phyloP scores from a whole-genome alignment of 495 filamentous ascomycete genomes.

The Tuber aestivum region DNA sequence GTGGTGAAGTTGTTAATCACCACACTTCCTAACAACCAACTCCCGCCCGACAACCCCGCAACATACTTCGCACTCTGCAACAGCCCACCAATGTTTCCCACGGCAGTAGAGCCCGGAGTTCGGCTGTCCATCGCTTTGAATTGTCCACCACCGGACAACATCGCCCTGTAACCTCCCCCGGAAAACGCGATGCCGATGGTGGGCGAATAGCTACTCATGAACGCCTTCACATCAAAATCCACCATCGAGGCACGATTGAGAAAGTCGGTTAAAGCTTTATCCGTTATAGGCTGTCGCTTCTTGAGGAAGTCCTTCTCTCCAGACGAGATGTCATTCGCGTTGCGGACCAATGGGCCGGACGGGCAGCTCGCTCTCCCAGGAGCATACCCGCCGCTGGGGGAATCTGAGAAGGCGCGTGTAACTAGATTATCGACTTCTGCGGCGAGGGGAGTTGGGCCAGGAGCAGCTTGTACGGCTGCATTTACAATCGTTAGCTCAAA shows the following conservation, averaged over 20 bases:
- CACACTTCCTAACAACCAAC: constrained; percentile 80
- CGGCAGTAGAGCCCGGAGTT: constrained; percentile 57
- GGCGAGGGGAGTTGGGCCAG: constrained; percentile 4
- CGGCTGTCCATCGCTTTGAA: constrained; percentile 78
- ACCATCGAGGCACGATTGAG: constrained; percentile 65
- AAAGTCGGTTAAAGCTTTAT: constrained; percentile 65
- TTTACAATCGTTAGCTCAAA: background rate
- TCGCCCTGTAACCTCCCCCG: constrained; percentile 75
- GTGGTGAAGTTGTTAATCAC: constrained; percentile 87
- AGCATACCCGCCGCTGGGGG: constrained; percentile 54
- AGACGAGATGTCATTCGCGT: constrained; percentile 29
- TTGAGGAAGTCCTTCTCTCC: constrained; percentile 32
- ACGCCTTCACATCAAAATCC: constrained; percentile 66
- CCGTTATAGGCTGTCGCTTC: constrained; percentile 53
- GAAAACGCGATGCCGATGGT: constrained; percentile 61
- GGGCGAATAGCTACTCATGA: constrained; percentile 59
- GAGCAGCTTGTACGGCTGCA: constrained; percentile 15
- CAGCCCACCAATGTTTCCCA: constrained; percentile 74
- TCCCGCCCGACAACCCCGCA: constrained; percentile 76
- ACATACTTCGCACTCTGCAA: constrained; percentile 82
- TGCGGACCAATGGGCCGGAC: constrained; percentile 47
- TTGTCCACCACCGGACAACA: constrained; percentile 84
- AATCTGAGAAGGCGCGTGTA: constrained; percentile 51
- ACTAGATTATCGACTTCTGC: constrained; percentile 11
- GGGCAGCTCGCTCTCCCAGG: constrained; percentile 54